Base-by-base conservation (phyloP, 495 filamentous ascomycete species). In the Staphylotrichum longicolle region DNA sequence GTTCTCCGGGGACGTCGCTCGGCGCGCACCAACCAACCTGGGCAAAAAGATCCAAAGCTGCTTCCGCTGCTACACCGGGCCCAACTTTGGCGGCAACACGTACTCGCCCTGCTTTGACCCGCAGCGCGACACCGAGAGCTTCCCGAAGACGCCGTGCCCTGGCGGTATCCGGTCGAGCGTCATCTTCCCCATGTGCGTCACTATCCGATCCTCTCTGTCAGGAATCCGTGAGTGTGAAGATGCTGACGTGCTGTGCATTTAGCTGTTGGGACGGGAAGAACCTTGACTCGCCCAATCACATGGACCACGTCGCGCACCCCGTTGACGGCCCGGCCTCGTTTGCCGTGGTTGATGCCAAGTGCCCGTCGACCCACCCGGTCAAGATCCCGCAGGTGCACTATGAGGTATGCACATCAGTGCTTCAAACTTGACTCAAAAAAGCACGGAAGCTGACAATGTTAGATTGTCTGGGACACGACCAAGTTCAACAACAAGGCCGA, bases 251-350 rank as follows among this genome's bases (percentile, higher is more conserved):
- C 20, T 27, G 12, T 35, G n/a, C 15, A 8, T 12, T 30, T 12
- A 79, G 74, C 41, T 82, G 80, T 77, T 82, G 80, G 80, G 79
- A 82, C 48, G 79, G 80, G 44, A 75, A 77, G 70, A 81, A 81
- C 64, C 68, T 81, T 37, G 80, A 82, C 66, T 72, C 69, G 54
- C 77, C 80, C 6, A 75, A 81, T 70, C 80, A 82, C 70, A 68
- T 74, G 50, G 70, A 72, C 65, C 79, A 82, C 60, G 70, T 82
- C 0, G 70, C 79, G 2, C 79, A 81, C 64, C 76, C 76, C 0
- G 65, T 66, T 0, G 60, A 64, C 5, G 77, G 78, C 9, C 81
- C 79, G 14, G 77, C 84, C 42, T 75, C 74, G 45, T 79, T 80
- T 64, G 70, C 75, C 5, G 69, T 71, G 33, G 60, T 73, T 7